Evolutionary conservation across 495 filamentous ascomycete genomes (phyloP), one percentile per base, ranked within the genome.

Genomic region (Zalerion maritima): DNA sequence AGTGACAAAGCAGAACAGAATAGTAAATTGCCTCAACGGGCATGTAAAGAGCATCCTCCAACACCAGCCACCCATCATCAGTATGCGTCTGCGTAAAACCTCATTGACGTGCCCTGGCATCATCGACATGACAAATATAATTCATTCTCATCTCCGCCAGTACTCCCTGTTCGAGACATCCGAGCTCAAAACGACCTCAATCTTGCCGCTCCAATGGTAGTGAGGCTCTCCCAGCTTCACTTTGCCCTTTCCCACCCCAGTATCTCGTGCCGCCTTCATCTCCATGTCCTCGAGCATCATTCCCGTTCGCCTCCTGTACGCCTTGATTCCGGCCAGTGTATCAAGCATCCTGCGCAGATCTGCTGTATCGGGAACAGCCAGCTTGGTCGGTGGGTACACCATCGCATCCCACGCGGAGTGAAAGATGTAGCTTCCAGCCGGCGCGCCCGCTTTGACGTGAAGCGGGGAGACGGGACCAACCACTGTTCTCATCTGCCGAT

Each of bases 401-500:
- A 60, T 55, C 5, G 50, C 43, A 14, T 52, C 43, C 60, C 60
- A 64, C 7, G 57, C 58, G 0, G 36, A 49, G 14, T 43, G 28
- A 31, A 54, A 64, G 14, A 64, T 35, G 19, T 38, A 48, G 8
- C 31, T 28, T 1, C 52, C 33, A 5, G 40, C 20, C 12, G 60
- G 60, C 25, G 55, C 55, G 5, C 60, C 60, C 0, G 58, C 52
- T 1, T 38, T 42, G 7, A 58, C 41, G 19, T 64, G 57, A 26
- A 35, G 43, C 2, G 58, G 57, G 7, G 47, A 47, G 5, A 52
- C 57, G 3, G 58, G 58, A 5, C 41, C 42, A 9, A 50, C 26
- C 18, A 42, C 26, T 17, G 32, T 14, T n/a, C 41, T 40, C 3
- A 61, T 28, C 3, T 24, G 20, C 1, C 36, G 17, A n/a, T 51